Evolutionary conservation across 768 basidiomycete species (phyloP), one percentile per base, ranked within the genome.

Genomic region (Lyophyllum decastes): DNA sequence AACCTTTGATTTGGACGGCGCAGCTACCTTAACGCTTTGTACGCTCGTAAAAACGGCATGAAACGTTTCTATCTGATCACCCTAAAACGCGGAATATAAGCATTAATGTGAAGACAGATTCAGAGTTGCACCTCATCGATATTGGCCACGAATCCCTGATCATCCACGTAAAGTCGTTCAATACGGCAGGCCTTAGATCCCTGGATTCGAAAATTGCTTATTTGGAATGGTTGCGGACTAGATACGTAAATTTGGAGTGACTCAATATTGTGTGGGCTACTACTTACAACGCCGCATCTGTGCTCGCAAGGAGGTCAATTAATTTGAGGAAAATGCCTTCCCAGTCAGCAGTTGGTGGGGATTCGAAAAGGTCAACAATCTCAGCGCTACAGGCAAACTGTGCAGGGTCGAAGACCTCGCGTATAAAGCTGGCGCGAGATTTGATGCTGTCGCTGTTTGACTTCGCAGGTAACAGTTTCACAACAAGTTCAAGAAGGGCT

Each of bases 211-310:
- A 86, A 73, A 44, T 76, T 68, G 11, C 69, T 66, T 16, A 79
- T 70, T 35, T 73, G 67, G 60, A 88, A 87, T 11, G 85, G 82
- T 56, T 89, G 87, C 11, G 87, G 86, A 60, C 87, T 89, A 49
- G 7, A 40, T 11, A 1, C 52, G 21, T 54, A 9, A 26, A 52
- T 24, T 59, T 34, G 30, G 27, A 44, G 25, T 33, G 21, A 55
- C 27, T 52, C 30, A 25, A 49, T 57, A 47, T 44, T 7, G 16
- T 44, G 21, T 22, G 26, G n/a, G 46, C 24, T 44, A 40, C 33
- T 9, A 61, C 84, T 58, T 54, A 87, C 86, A 75, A 87, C 16
- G 72, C 67, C 2, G 81, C 65, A 58, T 82, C 78, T 21, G 68
- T 72, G 14, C 61, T 66, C 12, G 85, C 80, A 10, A 89, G 70